phyloP scores from a whole-genome alignment of 164 flowering plant genomes.

The Berberis thunbergii region DNA sequence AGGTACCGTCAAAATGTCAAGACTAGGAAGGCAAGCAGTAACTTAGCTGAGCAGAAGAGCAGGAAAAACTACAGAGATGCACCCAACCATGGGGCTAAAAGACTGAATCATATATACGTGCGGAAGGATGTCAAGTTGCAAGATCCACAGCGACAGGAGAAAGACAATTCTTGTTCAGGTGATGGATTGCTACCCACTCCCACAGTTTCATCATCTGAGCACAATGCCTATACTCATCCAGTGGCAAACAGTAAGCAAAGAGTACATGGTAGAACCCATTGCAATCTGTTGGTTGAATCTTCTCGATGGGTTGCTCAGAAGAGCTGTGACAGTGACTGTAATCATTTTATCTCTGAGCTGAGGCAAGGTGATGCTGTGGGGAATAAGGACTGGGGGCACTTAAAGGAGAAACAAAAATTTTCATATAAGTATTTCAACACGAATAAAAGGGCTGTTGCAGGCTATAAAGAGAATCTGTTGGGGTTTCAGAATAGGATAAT shows the following conservation, averaged over 20 bases:
- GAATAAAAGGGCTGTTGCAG: slow-evolving; percentile 1
- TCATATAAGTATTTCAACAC: slow-evolving; percentile 1
- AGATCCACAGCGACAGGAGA: background rate
- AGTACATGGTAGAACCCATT: slow-evolving; percentile 1
- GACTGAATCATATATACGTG: slow-evolving; percentile 2
- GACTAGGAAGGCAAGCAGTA: slow-evolving; percentile 7
- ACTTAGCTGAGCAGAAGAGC: slow-evolving; percentile 7
- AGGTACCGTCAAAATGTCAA: background rate
- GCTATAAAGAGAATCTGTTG: slow-evolving; percentile 1
- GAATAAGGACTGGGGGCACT: slow-evolving; percentile 5
- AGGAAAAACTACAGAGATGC: slow-evolving; percentile 4
- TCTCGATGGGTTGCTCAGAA: slow-evolving; percentile 6
- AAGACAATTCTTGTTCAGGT: slow-evolving; percentile 1
- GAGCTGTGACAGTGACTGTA: slow-evolving; percentile 5
- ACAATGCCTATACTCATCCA: background rate
- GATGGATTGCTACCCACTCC: slow-evolving; percentile 7
- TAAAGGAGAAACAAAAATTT: background rate
- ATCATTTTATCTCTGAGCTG: slow-evolving; percentile 4
- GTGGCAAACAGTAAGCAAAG: slow-evolving; percentile 5
- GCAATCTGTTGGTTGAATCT: slow-evolving; percentile 2
- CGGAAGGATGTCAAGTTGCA: slow-evolving; percentile 1
- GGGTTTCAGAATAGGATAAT: background rate
- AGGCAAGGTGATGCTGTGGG: background rate
- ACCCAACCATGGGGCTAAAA: slow-evolving; percentile 6
- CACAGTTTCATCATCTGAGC: slow-evolving; percentile 4